Evolutionary conservation across 495 filamentous ascomycete species (phyloP).

Genomic region (Niebla homalea): DNA sequence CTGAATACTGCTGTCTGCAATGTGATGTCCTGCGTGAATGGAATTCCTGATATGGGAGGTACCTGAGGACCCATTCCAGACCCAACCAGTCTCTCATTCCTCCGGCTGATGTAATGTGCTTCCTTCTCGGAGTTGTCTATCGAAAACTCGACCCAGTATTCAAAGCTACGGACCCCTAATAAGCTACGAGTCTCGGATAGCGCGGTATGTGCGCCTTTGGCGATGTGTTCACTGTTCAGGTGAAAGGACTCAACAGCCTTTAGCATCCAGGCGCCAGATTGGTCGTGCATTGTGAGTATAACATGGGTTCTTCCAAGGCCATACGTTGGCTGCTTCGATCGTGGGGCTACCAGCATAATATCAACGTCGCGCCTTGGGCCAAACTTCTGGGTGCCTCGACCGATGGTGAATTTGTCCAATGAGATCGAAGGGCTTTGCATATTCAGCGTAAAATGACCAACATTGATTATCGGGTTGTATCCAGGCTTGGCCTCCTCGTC

Average conservation of each 20-base stretch:
- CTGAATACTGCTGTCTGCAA: background rate
- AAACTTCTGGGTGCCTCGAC: slow-evolving; percentile 2
- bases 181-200: background rate
- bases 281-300: background rate
- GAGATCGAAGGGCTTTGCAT: no score
- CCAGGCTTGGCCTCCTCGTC: no score
- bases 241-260: background rate
- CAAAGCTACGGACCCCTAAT: background rate
- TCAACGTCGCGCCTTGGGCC: slow-evolving; percentile 2
- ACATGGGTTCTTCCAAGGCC: background rate
- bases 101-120: no score
- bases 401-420: background rate
- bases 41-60: background rate
- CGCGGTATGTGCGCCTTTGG: background rate
- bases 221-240: background rate
- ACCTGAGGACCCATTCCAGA: background rate
- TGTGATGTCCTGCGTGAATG: background rate
- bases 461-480: no score
- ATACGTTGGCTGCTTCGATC: background rate
- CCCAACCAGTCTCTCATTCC: background rate
- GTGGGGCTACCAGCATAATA: slow-evolving; percentile 2
- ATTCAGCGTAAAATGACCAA: no score
- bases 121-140: background rate
- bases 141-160: background rate
- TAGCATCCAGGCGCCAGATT: slow-evolving; percentile 1